Conservation (phyloP, 345 rosid genomes). For the Mercurialis annua region DNA sequence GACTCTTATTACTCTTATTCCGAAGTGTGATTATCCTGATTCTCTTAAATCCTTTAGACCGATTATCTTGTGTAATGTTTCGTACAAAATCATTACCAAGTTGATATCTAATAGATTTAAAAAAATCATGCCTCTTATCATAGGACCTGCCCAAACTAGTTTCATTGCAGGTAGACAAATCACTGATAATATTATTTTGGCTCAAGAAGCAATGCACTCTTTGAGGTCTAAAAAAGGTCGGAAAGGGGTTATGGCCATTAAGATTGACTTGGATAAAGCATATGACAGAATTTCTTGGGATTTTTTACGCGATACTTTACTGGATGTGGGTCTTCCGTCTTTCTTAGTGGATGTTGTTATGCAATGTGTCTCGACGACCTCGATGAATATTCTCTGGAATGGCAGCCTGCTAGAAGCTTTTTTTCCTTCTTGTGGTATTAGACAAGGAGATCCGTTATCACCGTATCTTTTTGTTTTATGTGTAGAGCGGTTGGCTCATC, state of each 20-base stretch:
- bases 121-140: background rate
- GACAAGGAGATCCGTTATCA: too few species aligned
- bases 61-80: background rate
- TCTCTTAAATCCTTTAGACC: background rate
- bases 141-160: background rate
- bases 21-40: background rate
- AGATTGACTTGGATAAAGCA: background rate
- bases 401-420: too few species aligned
- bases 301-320: background rate
- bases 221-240: background rate
- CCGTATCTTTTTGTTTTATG: too few species aligned
- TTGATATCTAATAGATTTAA: background rate
- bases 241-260: background rate
- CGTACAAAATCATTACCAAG: background rate
- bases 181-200: background rate
- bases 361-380: too few species aligned
- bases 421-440: too few species aligned
- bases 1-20: background rate
- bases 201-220: background rate
- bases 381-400: too few species aligned
- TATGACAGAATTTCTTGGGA: background rate
- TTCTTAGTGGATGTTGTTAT: too few species aligned
- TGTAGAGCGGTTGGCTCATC: too few species aligned
- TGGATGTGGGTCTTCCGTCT: too few species aligned
- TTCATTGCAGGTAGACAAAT: background rate